Conservation (phyloP, 805 yeast species). For the Metschnikowia borealis region DNA sequence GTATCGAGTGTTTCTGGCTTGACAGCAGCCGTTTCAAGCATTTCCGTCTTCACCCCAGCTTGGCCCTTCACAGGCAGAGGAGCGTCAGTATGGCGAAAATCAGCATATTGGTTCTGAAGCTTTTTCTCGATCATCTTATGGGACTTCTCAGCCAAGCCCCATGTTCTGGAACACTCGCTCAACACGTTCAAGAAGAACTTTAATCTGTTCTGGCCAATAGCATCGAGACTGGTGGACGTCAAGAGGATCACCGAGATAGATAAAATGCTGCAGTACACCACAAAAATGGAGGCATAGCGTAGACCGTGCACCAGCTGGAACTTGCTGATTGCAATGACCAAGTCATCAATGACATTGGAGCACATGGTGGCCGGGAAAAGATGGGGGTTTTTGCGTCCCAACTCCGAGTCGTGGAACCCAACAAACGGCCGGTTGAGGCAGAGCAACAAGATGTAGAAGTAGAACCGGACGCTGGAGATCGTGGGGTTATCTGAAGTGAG, state of each 20-base stretch:
- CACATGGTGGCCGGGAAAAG: conserved; percentile 36
- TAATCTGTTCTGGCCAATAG: conserved; percentile 26
- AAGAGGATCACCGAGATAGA: conserved; percentile 41
- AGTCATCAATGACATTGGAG: conserved; percentile 38
- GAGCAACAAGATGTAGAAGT: conserved; percentile 54
- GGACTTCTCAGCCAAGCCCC: conserved; percentile 47
- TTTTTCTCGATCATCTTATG: conserved; percentile 37
- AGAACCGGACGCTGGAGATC: conserved; percentile 48
- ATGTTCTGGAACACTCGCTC: conserved; percentile 40
- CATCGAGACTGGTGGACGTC: conserved; percentile 27
- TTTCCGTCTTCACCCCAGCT: not conserved
- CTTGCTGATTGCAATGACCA: conserved; percentile 34
- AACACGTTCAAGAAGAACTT: conserved; percentile 40
- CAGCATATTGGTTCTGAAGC: conserved; percentile 21
- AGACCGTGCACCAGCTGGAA: conserved; percentile 40
- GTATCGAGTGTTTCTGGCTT: not conserved
- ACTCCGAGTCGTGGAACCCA: conserved; percentile 25
- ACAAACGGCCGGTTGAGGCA: conserved; percentile 60
- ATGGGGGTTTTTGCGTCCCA: conserved; percentile 7
- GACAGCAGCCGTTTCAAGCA: not conserved
- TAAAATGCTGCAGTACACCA: conserved; percentile 45
- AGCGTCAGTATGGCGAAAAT: conserved; percentile 6
- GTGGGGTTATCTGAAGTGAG: conserved; percentile 51
- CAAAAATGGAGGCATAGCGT: conserved; percentile 41
- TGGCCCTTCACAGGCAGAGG: not conserved